Conservation (phyloP, 2,329 filamentous ascomycete genomes). For the Alternaria dauci region DNA sequence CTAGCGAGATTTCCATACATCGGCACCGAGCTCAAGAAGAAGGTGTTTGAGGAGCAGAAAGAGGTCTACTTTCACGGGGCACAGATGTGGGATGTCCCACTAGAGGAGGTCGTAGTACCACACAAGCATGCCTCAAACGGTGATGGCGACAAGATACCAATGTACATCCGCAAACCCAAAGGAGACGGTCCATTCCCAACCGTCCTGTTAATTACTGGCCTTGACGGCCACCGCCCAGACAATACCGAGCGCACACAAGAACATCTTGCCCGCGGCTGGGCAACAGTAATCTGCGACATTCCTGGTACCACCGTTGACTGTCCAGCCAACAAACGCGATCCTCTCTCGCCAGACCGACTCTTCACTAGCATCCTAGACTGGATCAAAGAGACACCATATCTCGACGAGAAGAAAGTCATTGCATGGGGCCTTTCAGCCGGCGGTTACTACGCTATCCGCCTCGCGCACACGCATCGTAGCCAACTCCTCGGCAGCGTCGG, state of each 20-base stretch:
- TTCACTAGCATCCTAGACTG: slow-evolving; percentile 63
- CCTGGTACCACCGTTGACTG: slow-evolving; percentile 64
- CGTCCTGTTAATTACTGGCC: slow-evolving; percentile 64
- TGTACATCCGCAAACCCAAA: slow-evolving; percentile 69
- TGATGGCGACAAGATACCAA: slow-evolving; percentile 66
- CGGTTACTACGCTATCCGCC: slow-evolving; percentile 65
- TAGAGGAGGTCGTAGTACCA: slow-evolving; percentile 68
- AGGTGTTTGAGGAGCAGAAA: slow-evolving; percentile 73
- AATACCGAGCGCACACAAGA: slow-evolving; percentile 56
- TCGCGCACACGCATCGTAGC: slow-evolving; percentile 64
- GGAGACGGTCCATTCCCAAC: slow-evolving; percentile 55
- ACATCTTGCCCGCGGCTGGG: slow-evolving; percentile 59
- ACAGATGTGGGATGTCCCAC: slow-evolving; percentile 57
- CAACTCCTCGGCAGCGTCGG: slow-evolving; percentile 59
- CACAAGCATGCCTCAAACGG: slow-evolving; percentile 60
- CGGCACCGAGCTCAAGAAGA: slow-evolving; percentile 60
- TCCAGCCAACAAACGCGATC: slow-evolving; percentile 59
- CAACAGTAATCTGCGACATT: slow-evolving; percentile 62
- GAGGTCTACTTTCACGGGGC: slow-evolving; percentile 66
- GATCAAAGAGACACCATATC: slow-evolving; percentile 54
- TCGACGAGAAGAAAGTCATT: slow-evolving; percentile 59
- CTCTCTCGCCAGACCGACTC: slow-evolving; percentile 60
- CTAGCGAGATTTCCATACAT: slow-evolving; percentile 74
- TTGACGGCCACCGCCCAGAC: slow-evolving; percentile 66
- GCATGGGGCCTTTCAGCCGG: slow-evolving; percentile 67